These are phyloP conservation scores for Bipolaris gigantea DNA, from an alignment of 2,329 filamentous ascomycete species.

Conservation along the genomic window DNA sequence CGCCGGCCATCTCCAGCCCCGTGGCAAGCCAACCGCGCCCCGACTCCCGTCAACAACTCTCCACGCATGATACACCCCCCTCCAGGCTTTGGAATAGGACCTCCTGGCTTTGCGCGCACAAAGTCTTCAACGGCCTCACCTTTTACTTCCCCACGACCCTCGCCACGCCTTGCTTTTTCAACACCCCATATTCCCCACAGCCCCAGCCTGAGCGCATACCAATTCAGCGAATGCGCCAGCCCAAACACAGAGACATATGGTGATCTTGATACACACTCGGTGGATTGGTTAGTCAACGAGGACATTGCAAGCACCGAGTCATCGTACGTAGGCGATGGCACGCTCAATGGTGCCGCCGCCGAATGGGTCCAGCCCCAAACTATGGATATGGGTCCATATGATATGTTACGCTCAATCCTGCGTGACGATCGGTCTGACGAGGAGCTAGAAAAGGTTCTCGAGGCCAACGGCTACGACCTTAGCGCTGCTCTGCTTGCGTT, in stretches of 20 bases:
- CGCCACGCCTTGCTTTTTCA: slow-evolving; percentile 84
- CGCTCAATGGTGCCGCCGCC: slow-evolving; percentile 76
- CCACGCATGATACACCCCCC: slow-evolving; percentile 80
- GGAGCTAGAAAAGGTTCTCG: slow-evolving; percentile 89
- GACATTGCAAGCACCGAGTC: slow-evolving; percentile 82
- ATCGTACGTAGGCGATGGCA: slow-evolving; percentile 67
- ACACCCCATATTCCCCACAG: slow-evolving; percentile 92
- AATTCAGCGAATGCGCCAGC: slow-evolving; percentile 76
- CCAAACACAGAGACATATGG: slow-evolving; percentile 84
- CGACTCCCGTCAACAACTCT: slow-evolving; percentile 80
- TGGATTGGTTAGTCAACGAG: slow-evolving; percentile 93
- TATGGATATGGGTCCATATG: slow-evolving; percentile 94
- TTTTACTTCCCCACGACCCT: slow-evolving; percentile 91
- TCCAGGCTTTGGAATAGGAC: slow-evolving; percentile 73
- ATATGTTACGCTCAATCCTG: slow-evolving; percentile 93
- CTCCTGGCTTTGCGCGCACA: slow-evolving; percentile 73
- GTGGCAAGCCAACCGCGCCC: slow-evolving; percentile 76
- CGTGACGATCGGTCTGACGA: slow-evolving; percentile 88
- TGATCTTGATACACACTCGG: slow-evolving; percentile 89
- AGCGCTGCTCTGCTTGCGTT: slow-evolving; percentile 88
- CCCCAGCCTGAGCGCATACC: slow-evolving; percentile 90
- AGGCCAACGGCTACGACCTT: slow-evolving; percentile 87
- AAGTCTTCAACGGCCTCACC: slow-evolving; percentile 78
- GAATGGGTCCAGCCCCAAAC: slow-evolving; percentile 72
- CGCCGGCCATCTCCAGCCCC: slow-evolving; percentile 89